Percentiles rank a stretch among this genome's conserved stretches.
Conservation (phyloP, 306 rosid species). For the Gynostemma pentaphyllum region DNA sequence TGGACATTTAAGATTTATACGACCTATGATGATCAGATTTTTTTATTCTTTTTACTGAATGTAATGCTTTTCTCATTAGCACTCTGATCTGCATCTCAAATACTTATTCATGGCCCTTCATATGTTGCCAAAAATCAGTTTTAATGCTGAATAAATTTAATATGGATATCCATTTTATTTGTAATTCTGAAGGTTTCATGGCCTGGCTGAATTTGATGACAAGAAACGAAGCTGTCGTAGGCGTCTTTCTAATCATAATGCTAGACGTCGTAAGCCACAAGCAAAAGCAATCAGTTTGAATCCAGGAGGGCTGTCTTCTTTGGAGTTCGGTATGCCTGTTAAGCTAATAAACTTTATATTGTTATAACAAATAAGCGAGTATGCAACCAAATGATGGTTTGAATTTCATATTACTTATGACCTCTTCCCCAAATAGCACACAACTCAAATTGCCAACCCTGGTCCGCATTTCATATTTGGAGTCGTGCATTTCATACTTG, state of each 20-base stretch:
- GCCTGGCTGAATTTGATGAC: slow-evolving; percentile 72
- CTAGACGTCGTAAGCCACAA: slow-evolving; percentile 93
- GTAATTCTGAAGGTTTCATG: slow-evolving; percentile 64
- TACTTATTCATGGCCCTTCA: not conserved
- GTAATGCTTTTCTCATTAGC: not conserved
- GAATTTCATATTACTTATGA: not conserved
- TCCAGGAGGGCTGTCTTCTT: slow-evolving; percentile 44
- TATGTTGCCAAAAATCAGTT: not conserved
- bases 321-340: slow-evolving; percentile 34
- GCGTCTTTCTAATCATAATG: slow-evolving; percentile 94
- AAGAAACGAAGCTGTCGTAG: slow-evolving; percentile 87
- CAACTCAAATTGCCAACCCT: not conserved
- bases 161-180: slow-evolving; percentile 8
- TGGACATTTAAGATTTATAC: not conserved
- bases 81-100: not conserved
- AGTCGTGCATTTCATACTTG: not conserved
- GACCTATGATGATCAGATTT: not conserved
- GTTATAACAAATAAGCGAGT: not conserved
- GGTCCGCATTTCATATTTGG: not conserved
- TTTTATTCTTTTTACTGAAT: not conserved
- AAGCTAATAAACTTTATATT: not conserved
- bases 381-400: not conserved
- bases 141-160: not conserved
- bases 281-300: slow-evolving; percentile 36
- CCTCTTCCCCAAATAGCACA: not conserved